These are phyloP conservation scores for Leptographium wingfieldii DNA, from an alignment of 2,329 filamentous ascomycete genomes.

Conservation along the genomic window DNA sequence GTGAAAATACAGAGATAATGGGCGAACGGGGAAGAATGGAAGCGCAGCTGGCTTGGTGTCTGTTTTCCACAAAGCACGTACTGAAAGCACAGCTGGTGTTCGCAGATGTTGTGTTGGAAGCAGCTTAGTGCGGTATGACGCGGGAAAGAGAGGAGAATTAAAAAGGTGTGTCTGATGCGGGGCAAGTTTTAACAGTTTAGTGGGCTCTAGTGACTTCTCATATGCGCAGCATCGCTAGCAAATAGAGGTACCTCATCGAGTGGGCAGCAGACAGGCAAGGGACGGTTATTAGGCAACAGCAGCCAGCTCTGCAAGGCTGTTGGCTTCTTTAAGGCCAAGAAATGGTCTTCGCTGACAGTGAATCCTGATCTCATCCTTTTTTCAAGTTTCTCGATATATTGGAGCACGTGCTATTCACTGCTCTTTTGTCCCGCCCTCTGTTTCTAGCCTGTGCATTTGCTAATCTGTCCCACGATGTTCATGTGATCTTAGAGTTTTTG, in stretches of 20 bases:
- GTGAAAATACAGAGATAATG: not conserved
- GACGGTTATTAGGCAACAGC: not conserved
- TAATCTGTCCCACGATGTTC: not conserved
- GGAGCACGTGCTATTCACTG: no score
- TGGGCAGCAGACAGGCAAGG: not conserved
- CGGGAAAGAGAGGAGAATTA: not conserved
- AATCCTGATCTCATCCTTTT: not conserved
- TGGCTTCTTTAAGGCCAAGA: not conserved
- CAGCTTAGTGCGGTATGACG: constrained; percentile 4
- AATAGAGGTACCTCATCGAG: not conserved
- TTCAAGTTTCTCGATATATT: no score
- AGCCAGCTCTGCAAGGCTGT: not conserved
- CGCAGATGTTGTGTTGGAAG: not conserved
- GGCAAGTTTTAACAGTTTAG: not conserved
- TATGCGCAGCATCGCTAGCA: no score
- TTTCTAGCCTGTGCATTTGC: not conserved
- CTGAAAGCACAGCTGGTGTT: not conserved
- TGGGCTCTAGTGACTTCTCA: not conserved
- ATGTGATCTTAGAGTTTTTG: not conserved
- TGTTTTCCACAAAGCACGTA: not conserved
- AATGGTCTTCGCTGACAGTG: not conserved
- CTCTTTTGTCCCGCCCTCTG: no score
- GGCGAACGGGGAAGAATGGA: not conserved
- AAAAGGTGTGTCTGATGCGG: constrained; percentile 1
- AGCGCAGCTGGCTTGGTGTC: not conserved